Evolutionary conservation across 176 grass and related monocot genomes (phyloP).

Genomic region (Musa itinerans): DNA sequence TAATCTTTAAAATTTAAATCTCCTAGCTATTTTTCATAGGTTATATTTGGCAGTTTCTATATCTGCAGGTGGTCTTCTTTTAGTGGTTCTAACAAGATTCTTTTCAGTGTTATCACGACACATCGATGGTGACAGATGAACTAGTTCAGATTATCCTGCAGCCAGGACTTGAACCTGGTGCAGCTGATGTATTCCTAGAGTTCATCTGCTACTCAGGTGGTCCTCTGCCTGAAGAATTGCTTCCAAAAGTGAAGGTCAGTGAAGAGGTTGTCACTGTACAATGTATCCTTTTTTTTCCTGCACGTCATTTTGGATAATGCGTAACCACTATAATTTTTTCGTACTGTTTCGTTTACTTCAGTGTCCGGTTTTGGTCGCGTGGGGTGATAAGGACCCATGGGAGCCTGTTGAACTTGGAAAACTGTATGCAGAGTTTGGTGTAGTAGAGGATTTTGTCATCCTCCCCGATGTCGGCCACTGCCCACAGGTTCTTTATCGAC

Average conservation of each 20-base stretch:
- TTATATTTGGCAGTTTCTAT: neutral
- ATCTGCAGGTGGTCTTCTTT: neutral
- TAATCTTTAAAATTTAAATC: too few species aligned
- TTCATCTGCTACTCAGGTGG: constrained; percentile 97
- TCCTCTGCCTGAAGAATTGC: constrained; percentile 91
- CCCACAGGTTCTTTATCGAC: constrained; percentile 47
- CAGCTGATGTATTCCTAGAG: constrained; percentile 90
- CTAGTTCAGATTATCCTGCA: constrained; percentile 85
- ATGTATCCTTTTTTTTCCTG: neutral
- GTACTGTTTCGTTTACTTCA: constrained; percentile 18
- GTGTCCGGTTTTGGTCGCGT: constrained; percentile 85
- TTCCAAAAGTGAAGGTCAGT: constrained; percentile 63
- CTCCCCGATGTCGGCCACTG: constrained; percentile 92
- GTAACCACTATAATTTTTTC: neutral
- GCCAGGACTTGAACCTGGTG: constrained; percentile 75
- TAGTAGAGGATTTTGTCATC: constrained; percentile 82
- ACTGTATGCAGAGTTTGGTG: constrained; percentile 57
- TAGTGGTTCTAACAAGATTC: constrained; percentile 18
- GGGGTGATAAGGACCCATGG: constrained; percentile 93
- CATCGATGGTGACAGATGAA: constrained; percentile 73
- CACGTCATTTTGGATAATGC: neutral
- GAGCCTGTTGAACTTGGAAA: constrained; percentile 86
- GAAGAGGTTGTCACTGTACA: neutral
- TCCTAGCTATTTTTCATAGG: neutral
- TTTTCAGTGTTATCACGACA: constrained; percentile 86